Conservation (phyloP, 2,329 filamentous ascomycete genomes). For the Rutstroemia sp. region DNA sequence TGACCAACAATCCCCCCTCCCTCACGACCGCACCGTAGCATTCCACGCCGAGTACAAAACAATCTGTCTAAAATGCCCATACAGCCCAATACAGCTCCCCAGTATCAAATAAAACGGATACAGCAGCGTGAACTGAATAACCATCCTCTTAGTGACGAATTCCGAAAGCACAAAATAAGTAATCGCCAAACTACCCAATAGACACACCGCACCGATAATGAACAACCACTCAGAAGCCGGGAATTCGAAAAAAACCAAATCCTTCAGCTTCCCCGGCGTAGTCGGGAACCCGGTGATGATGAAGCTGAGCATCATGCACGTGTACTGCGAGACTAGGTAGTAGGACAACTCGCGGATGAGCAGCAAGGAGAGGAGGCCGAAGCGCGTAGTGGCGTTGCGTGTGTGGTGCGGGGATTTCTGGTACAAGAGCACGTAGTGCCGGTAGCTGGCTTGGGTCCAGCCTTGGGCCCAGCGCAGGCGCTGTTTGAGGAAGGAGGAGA, state of each 20-base stretch:
- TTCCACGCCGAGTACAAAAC: conserved; percentile 40
- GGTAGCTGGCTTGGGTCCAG: conserved; percentile 40
- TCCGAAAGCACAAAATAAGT: conserved; percentile 39
- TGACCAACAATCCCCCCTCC: too few relatives aligned
- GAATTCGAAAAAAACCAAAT: conserved; percentile 40
- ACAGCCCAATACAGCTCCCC: conserved; percentile 1
- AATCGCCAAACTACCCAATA: conserved; percentile 39
- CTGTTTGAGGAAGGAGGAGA: conserved; percentile 41
- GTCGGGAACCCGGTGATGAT: conserved; percentile 38
- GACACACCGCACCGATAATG: conserved; percentile 35
- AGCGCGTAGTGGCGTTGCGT: conserved; percentile 33
- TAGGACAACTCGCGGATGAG: conserved; percentile 39
- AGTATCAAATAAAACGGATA: conserved; percentile 36
- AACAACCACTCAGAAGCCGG: conserved; percentile 41
- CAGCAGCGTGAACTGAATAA: conserved; percentile 35
- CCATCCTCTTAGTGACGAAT: conserved; percentile 35
- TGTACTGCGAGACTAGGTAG: conserved; percentile 42
- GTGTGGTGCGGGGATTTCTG: conserved; percentile 30
- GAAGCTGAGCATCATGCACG: conserved; percentile 38
- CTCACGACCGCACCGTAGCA: conserved; percentile 31
- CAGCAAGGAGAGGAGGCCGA: conserved; percentile 39
- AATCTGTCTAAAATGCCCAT: conserved; percentile 12
- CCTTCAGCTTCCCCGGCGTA: conserved; percentile 31
- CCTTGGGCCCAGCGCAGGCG: conserved; percentile 43
- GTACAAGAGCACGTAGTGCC: conserved; percentile 37